A percentile compares a stretch with the other conserved stretches of the same genome.
Evolutionary conservation across 345 rosid genomes (phyloP).

Genomic region (Litchi chinensis): DNA sequence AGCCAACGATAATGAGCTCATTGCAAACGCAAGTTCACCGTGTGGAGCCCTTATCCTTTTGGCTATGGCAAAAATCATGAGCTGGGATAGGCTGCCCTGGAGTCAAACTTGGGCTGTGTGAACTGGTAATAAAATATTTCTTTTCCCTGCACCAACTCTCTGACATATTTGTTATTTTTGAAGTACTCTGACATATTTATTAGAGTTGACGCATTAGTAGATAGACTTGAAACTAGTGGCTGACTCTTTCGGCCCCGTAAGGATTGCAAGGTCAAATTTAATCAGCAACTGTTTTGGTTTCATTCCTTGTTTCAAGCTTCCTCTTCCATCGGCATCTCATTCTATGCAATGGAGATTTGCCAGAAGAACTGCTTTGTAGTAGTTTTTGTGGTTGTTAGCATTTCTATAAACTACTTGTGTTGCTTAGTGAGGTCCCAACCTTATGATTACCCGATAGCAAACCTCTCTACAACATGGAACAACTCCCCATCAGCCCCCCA

Average conservation of each 20-base stretch:
- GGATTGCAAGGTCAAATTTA: no score
- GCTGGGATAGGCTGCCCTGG: no score
- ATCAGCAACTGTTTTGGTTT: no score
- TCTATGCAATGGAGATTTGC: neutral
- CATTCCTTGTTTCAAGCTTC: no score
- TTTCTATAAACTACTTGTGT: neutral
- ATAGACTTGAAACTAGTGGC: neutral
- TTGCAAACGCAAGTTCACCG: no score
- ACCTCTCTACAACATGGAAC: constrained; percentile 17
- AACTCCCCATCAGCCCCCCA: neutral
- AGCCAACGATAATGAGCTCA: no score
- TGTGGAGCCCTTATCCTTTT: no score
- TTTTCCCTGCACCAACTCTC: neutral
- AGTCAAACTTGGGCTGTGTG: no score
- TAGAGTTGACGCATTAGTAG: no score
- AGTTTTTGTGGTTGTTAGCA: neutral
- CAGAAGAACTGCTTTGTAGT: neutral
- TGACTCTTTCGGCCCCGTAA: neutral
- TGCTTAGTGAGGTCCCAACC: constrained; percentile 14
- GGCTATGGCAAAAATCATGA: no score
- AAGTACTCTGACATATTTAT: neutral
- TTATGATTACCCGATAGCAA: constrained; percentile 27
- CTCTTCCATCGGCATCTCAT: neutral
- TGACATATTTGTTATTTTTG: neutral
- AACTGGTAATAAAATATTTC: no score